Percentiles rank a stretch among this genome's conserved stretches.
These are phyloP conservation scores for Debaryomyces nepalensis DNA, from an alignment of 1,139 yeast genomes.

Conservation along the genomic window DNA sequence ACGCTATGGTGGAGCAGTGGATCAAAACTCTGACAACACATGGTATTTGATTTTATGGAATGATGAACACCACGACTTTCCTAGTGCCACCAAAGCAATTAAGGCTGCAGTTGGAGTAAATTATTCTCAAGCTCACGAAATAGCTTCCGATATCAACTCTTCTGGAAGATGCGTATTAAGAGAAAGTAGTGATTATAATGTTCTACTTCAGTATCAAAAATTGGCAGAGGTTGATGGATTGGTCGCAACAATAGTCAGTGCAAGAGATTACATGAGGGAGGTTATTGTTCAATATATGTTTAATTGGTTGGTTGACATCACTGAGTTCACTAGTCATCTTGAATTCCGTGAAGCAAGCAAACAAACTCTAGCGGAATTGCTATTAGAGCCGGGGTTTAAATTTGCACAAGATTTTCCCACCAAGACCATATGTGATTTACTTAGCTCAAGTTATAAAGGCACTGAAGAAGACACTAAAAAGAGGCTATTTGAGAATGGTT, in stretches of 20 bases:
- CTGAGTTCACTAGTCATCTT: conserved; percentile 32
- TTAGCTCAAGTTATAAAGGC: neutral
- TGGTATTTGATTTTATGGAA: conserved; percentile 68
- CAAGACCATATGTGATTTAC: conserved; percentile 17
- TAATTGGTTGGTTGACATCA: conserved; percentile 54
- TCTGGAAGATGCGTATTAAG: conserved; percentile 37
- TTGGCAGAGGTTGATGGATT: conserved; percentile 54
- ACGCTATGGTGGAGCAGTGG: conserved; percentile 36
- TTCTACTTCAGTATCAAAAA: conserved; percentile 30
- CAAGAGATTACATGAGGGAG: conserved; percentile 54
- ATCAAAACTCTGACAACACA: conserved; percentile 29
- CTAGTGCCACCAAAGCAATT: conserved; percentile 49
- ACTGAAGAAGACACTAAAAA: conserved; percentile 16
- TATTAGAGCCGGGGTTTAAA: conserved; percentile 34
- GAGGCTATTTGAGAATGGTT: conserved; percentile 36
- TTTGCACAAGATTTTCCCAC: conserved; percentile 35
- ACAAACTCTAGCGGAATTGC: conserved; percentile 28
- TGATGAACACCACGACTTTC: conserved; percentile 69
- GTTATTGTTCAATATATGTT: conserved; percentile 47
- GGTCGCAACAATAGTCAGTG: conserved; percentile 57
- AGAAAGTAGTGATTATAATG: conserved; percentile 22
- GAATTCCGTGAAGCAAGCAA: conserved; percentile 32
- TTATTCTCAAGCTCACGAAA: conserved; percentile 30
- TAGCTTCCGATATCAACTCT: conserved; percentile 41
- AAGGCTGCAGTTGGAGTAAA: conserved; percentile 37